Base-by-base conservation (phyloP, 2,329 filamentous ascomycete genomes). In the Magnaporthales sp. region DNA sequence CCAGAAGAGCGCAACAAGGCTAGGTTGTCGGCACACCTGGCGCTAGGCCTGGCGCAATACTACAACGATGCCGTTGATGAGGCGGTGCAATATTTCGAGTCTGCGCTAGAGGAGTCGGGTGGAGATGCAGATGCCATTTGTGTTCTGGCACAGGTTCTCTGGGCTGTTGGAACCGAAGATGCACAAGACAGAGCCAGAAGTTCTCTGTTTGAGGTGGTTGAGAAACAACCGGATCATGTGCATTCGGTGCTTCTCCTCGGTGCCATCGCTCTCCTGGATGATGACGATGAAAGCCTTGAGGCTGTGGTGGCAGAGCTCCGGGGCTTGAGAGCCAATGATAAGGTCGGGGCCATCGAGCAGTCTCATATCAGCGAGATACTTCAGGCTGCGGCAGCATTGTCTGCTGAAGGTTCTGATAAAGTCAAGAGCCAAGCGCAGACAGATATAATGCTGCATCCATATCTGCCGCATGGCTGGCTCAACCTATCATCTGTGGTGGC, bases 81-180 rank as follows among this genome's bases (percentile, higher is more conserved):
- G 64, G 90, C 93, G 0, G 87, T 97, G 29, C 81, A 84, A 11
- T 93, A 90, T 78, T 96, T 99, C 76, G 87, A 92, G 69, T 83
- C 87, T 2, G 93, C 93, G 0, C 81, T 98, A 8, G 83, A 89
- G 67, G 93, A 96, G 74, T 92, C 91, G 0, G 80, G 86, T 85
- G 86, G 32, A 51, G 88, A 92, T 68, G 90, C 93, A 0, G 93
- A 97, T 73, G 90, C 94, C 1, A 89, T 93, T 0, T 97, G 93
- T 73, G 82, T 97, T 13, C 82, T 98, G 13, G 91, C 93, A 0
- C 92, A 98, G 77, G 91, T 98, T 0, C 83, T 98, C 0, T 99
- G 95, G 94, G 93, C 93, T 0, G 92, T 92, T 70, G 93, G 91
- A 9, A 87, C 88, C 0, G 86, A 89, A 7, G 83, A 88, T 0